Evolutionary conservation across 805 yeast species (phyloP).

Genomic region (Jamesozyma jinghongensis): DNA sequence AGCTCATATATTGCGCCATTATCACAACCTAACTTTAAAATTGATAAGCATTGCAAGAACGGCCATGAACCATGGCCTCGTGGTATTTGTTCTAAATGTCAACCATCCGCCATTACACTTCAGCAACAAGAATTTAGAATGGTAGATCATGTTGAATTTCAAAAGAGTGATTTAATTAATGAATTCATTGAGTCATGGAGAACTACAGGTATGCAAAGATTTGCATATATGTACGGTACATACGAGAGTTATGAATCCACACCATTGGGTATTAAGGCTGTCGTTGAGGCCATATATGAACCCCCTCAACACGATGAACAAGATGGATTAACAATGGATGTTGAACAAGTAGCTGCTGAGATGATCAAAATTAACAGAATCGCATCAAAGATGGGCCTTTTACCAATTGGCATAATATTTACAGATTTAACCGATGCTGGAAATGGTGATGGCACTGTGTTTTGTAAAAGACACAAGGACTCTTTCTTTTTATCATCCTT

Average conservation of each 20-base stretch:
- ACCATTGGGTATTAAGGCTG: conserved; percentile 90
- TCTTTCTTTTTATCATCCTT: conserved; percentile 84
- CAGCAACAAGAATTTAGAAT: conserved; percentile 85
- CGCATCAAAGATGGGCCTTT: conserved; percentile 51
- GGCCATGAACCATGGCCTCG: conserved; percentile 93
- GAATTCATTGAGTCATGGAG: conserved; percentile 90
- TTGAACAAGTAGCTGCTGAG: conserved; percentile 30
- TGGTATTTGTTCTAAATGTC: conserved; percentile 94
- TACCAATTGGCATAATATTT: conserved; percentile 73
- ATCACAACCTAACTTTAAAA: conserved; percentile 58
- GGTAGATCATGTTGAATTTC: conserved; percentile 96
- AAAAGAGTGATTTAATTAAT: conserved; percentile 63
- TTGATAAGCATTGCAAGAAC: conserved; percentile 51
- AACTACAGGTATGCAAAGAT: conserved; percentile 73
- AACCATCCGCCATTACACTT: conserved; percentile 88
- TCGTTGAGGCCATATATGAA: conserved; percentile 88
- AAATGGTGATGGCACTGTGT: conserved; percentile 74
- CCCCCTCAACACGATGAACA: conserved; percentile 81
- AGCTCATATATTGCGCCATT: conserved; percentile 76
- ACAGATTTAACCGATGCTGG: conserved; percentile 90
- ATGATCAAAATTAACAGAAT: conserved; percentile 46
- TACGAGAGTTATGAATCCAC: conserved; percentile 63
- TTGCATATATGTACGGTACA: conserved; percentile 76
- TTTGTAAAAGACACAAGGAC: conserved; percentile 87
- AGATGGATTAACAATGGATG: conserved; percentile 69